Conservation (phyloP, 257 asterid species). For the Henckelia pumila region DNA sequence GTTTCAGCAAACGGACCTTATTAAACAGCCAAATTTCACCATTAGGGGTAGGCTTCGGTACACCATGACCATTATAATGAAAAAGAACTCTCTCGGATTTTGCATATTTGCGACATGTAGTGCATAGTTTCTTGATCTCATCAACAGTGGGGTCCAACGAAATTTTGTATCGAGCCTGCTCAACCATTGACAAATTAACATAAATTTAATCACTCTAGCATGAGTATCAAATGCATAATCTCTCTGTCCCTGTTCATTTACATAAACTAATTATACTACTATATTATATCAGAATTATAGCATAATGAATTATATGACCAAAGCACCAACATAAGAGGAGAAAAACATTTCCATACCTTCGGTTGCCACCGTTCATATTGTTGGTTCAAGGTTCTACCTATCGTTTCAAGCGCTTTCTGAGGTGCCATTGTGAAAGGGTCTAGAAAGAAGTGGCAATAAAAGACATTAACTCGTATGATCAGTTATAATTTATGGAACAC, state of each 20-base stretch:
- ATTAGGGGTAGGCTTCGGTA: constrained; percentile 93
- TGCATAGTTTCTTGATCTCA: constrained; percentile 90
- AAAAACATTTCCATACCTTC: constrained; percentile 50
- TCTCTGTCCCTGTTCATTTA: neutral
- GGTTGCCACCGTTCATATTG: constrained; percentile 81
- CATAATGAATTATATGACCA: too few species aligned
- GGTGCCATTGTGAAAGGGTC: constrained; percentile 50
- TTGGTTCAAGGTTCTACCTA: constrained; percentile 55
- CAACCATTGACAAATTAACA: constrained; percentile 19
- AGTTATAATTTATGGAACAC: constrained; percentile 1
- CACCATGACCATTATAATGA: constrained; percentile 99
- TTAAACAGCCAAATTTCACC: constrained; percentile 99
- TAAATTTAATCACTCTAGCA: constrained; percentile 17
- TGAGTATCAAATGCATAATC: constrained; percentile 13
- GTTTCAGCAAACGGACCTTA: constrained; percentile 49
- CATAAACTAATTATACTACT: neutral
- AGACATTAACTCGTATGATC: constrained; percentile 22
- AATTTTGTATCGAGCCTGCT: constrained; percentile 85
- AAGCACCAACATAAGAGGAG: neutral
- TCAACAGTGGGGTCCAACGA: constrained; percentile 94
- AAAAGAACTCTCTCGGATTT: constrained; percentile 95
- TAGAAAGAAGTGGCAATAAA: constrained; percentile 22
- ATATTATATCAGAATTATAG: neutral
- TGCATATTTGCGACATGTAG: constrained; percentile 90
- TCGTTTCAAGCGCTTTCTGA: constrained; percentile 62